Evolutionary conservation across 1,284 basidiomycete species (phyloP).

Genomic region (Ceraceosorus bombacis): DNA sequence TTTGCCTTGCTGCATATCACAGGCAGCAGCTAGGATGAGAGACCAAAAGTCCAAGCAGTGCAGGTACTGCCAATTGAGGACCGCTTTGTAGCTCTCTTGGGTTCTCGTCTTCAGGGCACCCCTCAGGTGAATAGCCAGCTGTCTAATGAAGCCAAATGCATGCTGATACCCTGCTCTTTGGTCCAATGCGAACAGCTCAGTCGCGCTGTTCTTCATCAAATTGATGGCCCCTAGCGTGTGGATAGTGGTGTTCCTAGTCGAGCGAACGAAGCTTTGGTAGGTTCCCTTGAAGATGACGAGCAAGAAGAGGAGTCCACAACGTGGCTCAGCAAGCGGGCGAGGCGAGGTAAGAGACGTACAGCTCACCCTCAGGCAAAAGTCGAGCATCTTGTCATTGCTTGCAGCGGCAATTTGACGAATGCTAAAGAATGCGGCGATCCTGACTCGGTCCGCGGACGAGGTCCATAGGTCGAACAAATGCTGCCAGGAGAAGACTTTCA

Average conservation of each 20-base stretch:
- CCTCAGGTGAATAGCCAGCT: constrained; percentile 85
- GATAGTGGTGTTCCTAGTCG: constrained; percentile 70
- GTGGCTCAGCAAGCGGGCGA: too few relatives aligned
- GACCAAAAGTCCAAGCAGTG: constrained; percentile 97
- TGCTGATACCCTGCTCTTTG: constrained; percentile 73
- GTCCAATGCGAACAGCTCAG: constrained; percentile 73
- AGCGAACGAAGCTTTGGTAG: constrained; percentile 75
- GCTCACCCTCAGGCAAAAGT: constrained; percentile 74
- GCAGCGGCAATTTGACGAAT: constrained; percentile 72
- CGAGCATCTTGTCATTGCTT: constrained; percentile 72
- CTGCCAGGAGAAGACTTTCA: constrained; percentile 77
- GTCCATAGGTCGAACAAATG: constrained; percentile 59
- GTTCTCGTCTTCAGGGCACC: constrained; percentile 80
- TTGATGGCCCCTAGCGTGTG: constrained; percentile 89
- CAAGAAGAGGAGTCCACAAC: neutral
- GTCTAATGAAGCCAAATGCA: constrained; percentile 91
- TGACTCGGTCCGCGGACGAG: constrained; percentile 67
- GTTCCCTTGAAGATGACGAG: constrained; percentile 56
- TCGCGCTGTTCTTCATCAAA: constrained; percentile 95
- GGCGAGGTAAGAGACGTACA: too few relatives aligned
- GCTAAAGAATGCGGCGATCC: constrained; percentile 81
- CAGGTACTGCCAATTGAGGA: constrained; percentile 86
- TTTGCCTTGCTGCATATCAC: constrained; percentile 18
- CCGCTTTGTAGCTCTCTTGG: constrained; percentile 41
- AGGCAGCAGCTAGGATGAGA: constrained; percentile 55